phyloP scores from a whole-genome alignment of 345 rosid species.

The Eucalyptus tenuipes region DNA sequence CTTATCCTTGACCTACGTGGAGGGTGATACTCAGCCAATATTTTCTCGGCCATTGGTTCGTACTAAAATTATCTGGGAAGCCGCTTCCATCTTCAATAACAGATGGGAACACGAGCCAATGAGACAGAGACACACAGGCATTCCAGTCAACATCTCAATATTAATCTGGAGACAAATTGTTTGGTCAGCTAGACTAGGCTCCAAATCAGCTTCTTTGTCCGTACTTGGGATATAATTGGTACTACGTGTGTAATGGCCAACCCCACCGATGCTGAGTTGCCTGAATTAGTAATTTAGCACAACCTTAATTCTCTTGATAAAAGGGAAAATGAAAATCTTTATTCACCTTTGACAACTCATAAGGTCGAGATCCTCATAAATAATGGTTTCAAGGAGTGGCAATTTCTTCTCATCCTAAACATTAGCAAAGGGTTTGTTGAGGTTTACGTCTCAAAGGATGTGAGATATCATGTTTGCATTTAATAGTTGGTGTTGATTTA shows the following conservation, averaged over 20 bases:
- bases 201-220: background rate
- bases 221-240: background rate
- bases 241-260: background rate
- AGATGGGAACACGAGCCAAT: background rate
- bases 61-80: background rate
- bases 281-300: background rate
- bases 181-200: background rate
- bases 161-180: background rate
- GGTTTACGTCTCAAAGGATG: too few relatives aligned
- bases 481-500: too few relatives aligned
- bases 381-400: background rate
- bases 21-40: too few relatives aligned
- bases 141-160: background rate
- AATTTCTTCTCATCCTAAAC: background rate
- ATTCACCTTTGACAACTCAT: background rate
- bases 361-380: background rate
- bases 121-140: background rate
- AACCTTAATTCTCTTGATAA: background rate
- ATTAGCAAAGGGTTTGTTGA: background rate
- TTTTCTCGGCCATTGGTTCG: background rate
- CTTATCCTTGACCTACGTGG: too few relatives aligned
- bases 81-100: background rate
- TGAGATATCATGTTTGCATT: background rate
- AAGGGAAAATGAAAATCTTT: background rate
- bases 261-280: background rate